Percentiles rank a stretch among this genome's conserved stretches.
phyloP scores from a whole-genome alignment of 2,329 filamentous ascomycete species.

The Monosporascus sp. region DNA sequence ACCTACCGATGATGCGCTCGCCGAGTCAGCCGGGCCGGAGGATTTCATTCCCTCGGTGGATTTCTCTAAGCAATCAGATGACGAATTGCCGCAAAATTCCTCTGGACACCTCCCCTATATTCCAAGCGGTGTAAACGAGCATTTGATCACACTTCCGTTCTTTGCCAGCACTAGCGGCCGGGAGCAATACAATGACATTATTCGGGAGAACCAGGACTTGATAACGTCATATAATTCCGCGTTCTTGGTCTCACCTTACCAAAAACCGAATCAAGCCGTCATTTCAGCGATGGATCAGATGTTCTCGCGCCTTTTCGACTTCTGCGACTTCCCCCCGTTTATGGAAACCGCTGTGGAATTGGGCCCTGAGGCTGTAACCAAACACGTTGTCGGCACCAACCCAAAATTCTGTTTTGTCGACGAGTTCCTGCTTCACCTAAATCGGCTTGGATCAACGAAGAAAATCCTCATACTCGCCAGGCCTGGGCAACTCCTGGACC shows the following conservation, averaged over 20 bases:
- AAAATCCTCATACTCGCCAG: conserved; percentile 50
- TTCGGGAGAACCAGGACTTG: conserved; percentile 38
- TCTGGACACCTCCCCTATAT: conserved; percentile 19
- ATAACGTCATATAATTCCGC: conserved; percentile 36
- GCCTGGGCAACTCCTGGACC: conserved; percentile 42
- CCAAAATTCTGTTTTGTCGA: conserved; percentile 55
- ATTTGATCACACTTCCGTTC: conserved; percentile 52
- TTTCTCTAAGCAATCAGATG: conserved; percentile 4
- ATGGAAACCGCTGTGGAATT: conserved; percentile 40
- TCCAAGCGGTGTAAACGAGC: conserved; percentile 33
- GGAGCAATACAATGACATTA: conserved; percentile 44
- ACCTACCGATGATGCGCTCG: conserved; percentile 17
- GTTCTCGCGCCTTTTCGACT: conserved; percentile 43
- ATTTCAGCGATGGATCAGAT: conserved; percentile 44
- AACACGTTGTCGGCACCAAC: conserved; percentile 50
- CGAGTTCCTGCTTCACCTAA: conserved; percentile 44
- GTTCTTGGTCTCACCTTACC: conserved; percentile 34
- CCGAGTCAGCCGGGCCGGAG: conserved; percentile 7
- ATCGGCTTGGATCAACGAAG: conserved; percentile 31
- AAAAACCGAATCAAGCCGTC: conserved; percentile 33
- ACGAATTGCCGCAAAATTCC: conserved; percentile 13
- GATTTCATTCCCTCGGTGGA: conserved; percentile 2
- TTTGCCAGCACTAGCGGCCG: conserved; percentile 40
- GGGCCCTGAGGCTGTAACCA: conserved; percentile 38
- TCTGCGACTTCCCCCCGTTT: conserved; percentile 54